Base-by-base conservation (phyloP, 108 stramenopile genomes). In the Fragilariopsis cylindrus region DNA sequence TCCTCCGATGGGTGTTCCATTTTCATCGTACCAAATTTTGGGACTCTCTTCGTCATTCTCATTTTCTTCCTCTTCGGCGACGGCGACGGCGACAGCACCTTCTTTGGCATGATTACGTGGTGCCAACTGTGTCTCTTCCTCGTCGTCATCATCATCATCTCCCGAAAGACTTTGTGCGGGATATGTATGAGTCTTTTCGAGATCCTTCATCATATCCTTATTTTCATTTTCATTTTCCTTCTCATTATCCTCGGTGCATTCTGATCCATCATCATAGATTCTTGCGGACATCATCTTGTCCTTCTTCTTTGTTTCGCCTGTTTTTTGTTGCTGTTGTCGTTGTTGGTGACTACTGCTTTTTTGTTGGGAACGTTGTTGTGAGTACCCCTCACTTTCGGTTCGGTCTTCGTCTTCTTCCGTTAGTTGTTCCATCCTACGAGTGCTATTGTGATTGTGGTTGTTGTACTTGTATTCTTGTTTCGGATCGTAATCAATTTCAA, bases 1-100 rank as follows among this genome's bases (percentile, higher is more conserved):
- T 55, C 69, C 71, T 9, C 83, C 77, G 44, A 65, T 58, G 45
- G 87, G 87, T 30, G 79, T 76, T 5, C 80, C 82, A 2, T 66
- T 67, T 13, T 43, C 71, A 53, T 75, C 80, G 62, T 81, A 74
- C 44, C 53, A 78, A 57, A 48, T 69, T 43, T 43, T 72, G 43
- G 48, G 52, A 13, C 11, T 56, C 4, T 12, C 47, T 30, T 30
- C 30, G 30, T 30, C 30, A 15, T 56, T 55, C 0, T 69, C 18
- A 9, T 30, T 41, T 6, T 41, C 58, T 60, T 4, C 58, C 40
- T 63, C 74, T 16, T 62, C 48, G 52, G 62, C 42, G 21, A 55
- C 57, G 2, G 66, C 65, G 30, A 15, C 39, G 43, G 15, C 48
- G 0, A 41, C n/a, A n/a, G n/a, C n/a, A n/a, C n/a, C 50, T 43